Evolutionary conservation across 164 flowering plant genomes (phyloP).

Genomic region (Tetracentron sinense): DNA sequence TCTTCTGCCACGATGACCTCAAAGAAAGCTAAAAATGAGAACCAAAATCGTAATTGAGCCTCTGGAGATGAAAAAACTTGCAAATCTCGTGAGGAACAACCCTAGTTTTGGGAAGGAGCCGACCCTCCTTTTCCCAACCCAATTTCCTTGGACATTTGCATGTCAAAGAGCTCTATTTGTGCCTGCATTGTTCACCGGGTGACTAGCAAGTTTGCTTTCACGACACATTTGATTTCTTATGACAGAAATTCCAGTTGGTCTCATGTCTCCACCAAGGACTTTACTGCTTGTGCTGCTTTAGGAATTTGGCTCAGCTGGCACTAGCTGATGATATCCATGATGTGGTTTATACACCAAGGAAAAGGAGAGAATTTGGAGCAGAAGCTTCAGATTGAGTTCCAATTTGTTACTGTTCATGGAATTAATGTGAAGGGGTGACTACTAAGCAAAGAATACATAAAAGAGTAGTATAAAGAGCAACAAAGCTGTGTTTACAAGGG

Average conservation of each 20-base stretch:
- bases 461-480: too few relatives aligned
- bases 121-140: conserved; percentile 80
- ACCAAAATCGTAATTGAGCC: conserved; percentile 4
- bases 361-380: conserved; percentile 82
- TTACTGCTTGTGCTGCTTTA: conserved; percentile 64
- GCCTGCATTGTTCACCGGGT: conserved; percentile 83
- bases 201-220: conserved; percentile 86
- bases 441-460: conserved; percentile 52
- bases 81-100: conserved; percentile 14
- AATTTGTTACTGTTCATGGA: conserved; percentile 60
- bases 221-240: conserved; percentile 91
- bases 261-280: conserved; percentile 65
- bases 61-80: conserved; percentile 17
- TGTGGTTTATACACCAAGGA: conserved; percentile 78
- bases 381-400: conserved; percentile 72
- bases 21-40: conserved; percentile 31
- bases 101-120: conserved; percentile 32
- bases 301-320: conserved; percentile 82
- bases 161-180: conserved; percentile 82
- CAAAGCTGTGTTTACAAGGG: too few relatives aligned
- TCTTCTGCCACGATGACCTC: too few relatives aligned
- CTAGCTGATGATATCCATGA: conserved; percentile 89
- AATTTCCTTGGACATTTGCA: conserved; percentile 76
- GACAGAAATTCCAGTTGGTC: conserved; percentile 70
- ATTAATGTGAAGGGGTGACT: conserved; percentile 77